Evolutionary conservation across 306 rosid genomes (phyloP).

Genomic region (Dryas alaskensis): DNA sequence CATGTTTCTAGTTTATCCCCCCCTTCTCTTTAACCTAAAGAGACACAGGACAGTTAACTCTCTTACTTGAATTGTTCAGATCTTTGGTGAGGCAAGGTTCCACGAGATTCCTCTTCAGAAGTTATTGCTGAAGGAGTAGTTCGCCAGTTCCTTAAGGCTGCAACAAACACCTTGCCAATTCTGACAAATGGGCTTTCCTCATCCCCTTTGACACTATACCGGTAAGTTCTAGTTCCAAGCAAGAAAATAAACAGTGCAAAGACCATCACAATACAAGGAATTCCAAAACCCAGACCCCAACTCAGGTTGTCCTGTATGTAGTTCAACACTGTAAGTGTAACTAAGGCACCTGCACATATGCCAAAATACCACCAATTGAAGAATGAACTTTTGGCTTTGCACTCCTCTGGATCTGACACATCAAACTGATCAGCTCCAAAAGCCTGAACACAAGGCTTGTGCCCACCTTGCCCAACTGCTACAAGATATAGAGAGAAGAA

Average conservation of each 20-base stretch:
- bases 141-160: constrained; percentile 29
- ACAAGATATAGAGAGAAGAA: constrained; percentile 52
- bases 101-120: constrained; percentile 13
- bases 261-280: constrained; percentile 25
- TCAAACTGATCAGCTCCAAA: constrained; percentile 71
- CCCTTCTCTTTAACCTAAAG: no score
- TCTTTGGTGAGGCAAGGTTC: constrained; percentile 15
- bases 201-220: constrained; percentile 1
- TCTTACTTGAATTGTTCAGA: constrained; percentile 35
- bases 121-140: constrained; percentile 1
- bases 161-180: constrained; percentile 37
- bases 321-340: constrained; percentile 29
- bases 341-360: constrained; percentile 28
- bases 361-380: constrained; percentile 75
- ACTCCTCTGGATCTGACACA: constrained; percentile 46
- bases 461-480: constrained; percentile 58
- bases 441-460: constrained; percentile 67
- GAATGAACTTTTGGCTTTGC: constrained; percentile 58
- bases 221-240: constrained; percentile 16
- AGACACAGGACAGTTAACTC: background rate
- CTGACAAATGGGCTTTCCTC: constrained; percentile 32
- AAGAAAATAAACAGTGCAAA: constrained; percentile 18
- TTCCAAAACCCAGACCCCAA: constrained; percentile 28
- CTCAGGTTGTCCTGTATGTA: constrained; percentile 40
- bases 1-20: no score